Evolutionary conservation across 73 alveolate genomes (phyloP), one percentile per base, ranked within the genome.

Genomic region (Effrenium voratum): DNA sequence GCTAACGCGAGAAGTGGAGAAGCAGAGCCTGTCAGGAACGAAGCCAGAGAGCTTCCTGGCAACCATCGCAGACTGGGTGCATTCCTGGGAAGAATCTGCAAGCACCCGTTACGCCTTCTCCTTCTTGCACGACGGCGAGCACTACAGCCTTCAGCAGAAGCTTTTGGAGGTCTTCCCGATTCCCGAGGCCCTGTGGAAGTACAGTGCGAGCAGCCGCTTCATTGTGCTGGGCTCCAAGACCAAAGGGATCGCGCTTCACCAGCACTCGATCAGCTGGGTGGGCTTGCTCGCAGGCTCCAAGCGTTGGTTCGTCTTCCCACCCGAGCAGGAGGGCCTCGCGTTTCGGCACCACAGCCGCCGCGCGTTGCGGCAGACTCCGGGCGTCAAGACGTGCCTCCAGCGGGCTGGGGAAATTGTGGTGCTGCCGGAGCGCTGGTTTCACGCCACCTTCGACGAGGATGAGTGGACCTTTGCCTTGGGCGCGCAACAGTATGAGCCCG

Each of bases 221-320:
- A 10, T 72, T 19, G 82, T 72, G 82, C 15, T 72, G 49, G 82
- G 82, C 49, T 72, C 82, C 50, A 72, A 72, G 82, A n/a, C 82
- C 82, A 72, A 72, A 72, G 82, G 82, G n/a, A 73, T 82, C 76
- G 92, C 92, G 36, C n/a, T 82, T 72, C 92, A 82, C 49, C 92
- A 82, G 73, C 92, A 82, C 92, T 82, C 49, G 38, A 32, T 82
- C 46, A 82, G 92, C 41, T 82, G 92, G 92, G 19, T 82, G 49
- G 92, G 92, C 22, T 73, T 82, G 4, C 34, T 82, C 49, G 92
- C 92, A 12, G 92, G 92, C 13, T 47, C 92, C 47, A 82, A 82
- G 75, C 92, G 92, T 15, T 82, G 92, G 92, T 82, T 82, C 46
- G 92, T 82, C 36, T 82, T 82, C 73, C 92, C 92, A 10, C 92